Evolutionary conservation across 306 rosid genomes (phyloP), one percentile per base, ranked within the genome.

Genomic region (Dalbergia cochinchinensis): DNA sequence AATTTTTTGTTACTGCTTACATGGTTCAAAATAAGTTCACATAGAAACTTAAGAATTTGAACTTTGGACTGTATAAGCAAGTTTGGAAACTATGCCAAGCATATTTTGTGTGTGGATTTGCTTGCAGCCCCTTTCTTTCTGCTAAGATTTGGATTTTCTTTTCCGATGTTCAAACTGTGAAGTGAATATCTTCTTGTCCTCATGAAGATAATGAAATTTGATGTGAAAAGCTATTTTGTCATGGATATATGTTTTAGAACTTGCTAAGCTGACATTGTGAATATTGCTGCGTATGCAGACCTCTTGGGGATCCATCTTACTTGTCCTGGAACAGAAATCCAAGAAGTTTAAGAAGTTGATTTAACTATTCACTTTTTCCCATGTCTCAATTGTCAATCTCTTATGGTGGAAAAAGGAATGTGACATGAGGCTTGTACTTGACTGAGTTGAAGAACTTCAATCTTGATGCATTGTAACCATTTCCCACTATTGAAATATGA

Each of bases 281-380:
- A 33, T 50, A 6, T 78, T 84, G 80, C 2, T 68, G 84, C 79
- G 69, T 16, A 41, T 85, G 94, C 96, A 94, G 98, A 88, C 92
- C 97, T 51, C 94, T 92, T 72, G 97, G 94, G 42, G 98, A 94
- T 84, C 93, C 96, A 62, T 84, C 96, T 34, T 94, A 87, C 88
- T 85, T 92, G 87, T 90, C 97, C 60, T 94, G 98, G 98, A 92
- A 94, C 88, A 90, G 54, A 83, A 67, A 77, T 74, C 82, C 88
- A 20, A 83, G 81, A 79, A 55, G 45, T 26, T n/a, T 86, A 76
- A 81, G 77, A 41, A 44, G 44, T 66, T 81, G 67, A 62, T 54
- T 74, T 16, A 58, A 9, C 73, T 18, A 26, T 34, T 22, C 57
- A 39, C 54, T 35, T n/a, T 59, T 81, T 79, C 51, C 63, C 14